phyloP scores from a whole-genome alignment of 371 early-diverging fungal genomes.

The Mortierella polycephala region DNA sequence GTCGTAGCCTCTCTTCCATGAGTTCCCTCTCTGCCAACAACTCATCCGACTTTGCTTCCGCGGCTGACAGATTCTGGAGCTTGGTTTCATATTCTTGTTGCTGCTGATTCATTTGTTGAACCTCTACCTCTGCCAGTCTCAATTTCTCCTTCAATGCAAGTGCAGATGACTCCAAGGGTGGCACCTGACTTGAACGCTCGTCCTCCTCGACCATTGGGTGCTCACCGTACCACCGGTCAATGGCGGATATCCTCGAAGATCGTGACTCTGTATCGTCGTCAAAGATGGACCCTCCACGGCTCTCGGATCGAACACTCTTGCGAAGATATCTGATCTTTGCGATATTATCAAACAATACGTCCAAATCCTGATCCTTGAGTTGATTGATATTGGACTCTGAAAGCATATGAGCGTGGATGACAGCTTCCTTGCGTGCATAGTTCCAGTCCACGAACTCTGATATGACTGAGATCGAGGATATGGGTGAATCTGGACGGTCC shows the following conservation, averaged over 20 bases:
- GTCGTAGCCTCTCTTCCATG: slow-evolving; percentile 57
- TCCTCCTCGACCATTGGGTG: slow-evolving; percentile 24
- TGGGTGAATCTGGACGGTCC: slow-evolving; percentile 69
- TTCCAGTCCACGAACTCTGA: slow-evolving; percentile 83
- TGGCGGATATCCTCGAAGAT: slow-evolving; percentile 32
- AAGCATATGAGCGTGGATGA: slow-evolving; percentile 58
- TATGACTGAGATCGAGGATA: slow-evolving; percentile 61
- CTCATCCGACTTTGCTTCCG: slow-evolving; percentile 57
- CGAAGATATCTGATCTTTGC: slow-evolving; percentile 64
- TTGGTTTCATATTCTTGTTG: slow-evolving; percentile 69
- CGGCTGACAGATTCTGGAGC: slow-evolving; percentile 61
- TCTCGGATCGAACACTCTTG: slow-evolving; percentile 60
- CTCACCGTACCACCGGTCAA: slow-evolving; percentile 43
- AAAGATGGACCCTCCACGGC: slow-evolving; percentile 60
- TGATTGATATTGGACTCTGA: slow-evolving; percentile 59
- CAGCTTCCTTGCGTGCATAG: slow-evolving; percentile 79
- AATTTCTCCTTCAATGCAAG: slow-evolving; percentile 63
- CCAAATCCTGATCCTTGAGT: slow-evolving; percentile 69
- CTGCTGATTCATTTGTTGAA: slow-evolving; percentile 66
- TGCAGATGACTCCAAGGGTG: slow-evolving; percentile 33
- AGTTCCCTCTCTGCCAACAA: slow-evolving; percentile 50
- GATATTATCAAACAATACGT: slow-evolving; percentile 67
- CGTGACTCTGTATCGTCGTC: slow-evolving; percentile 67
- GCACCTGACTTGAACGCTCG: slow-evolving; percentile 26
- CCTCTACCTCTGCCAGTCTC: slow-evolving; percentile 63